Conservation (phyloP, 1,139 yeast species). For the Candida frijolesensis region DNA sequence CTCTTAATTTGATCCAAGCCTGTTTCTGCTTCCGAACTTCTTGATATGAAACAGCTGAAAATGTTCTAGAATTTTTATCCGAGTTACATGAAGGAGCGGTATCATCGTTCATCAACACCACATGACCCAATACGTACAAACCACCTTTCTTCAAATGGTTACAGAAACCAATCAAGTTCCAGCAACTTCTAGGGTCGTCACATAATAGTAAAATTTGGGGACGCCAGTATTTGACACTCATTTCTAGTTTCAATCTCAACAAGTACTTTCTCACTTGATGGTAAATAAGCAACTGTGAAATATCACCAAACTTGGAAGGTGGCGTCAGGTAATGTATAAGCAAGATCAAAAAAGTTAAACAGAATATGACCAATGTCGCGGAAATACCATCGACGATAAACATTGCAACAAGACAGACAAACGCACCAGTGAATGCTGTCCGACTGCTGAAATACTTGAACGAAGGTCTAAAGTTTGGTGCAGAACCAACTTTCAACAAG, state of each 20-base stretch:
- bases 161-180: conserved; percentile 93
- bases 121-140: conserved; percentile 88
- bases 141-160: conserved; percentile 96
- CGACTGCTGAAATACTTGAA: conserved; percentile 81
- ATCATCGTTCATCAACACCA: conserved; percentile 62
- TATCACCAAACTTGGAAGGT: conserved; percentile 97
- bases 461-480: conserved; percentile 95
- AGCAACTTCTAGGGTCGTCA: conserved; percentile 87
- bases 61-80: conserved; percentile 23
- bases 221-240: conserved; percentile 95
- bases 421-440: conserved; percentile 79
- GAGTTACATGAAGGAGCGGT: conserved; percentile 18
- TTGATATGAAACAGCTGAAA: conserved; percentile 43
- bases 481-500: conserved; percentile 81
- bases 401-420: conserved; percentile 79
- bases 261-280: conserved; percentile 94
- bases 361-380: conserved; percentile 73
- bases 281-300: conserved; percentile 88
- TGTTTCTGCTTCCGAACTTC: conserved; percentile 72
- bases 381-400: conserved; percentile 90
- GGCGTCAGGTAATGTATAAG: conserved; percentile 88
- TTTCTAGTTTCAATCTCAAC: conserved; percentile 75
- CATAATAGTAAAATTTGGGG: conserved; percentile 88
- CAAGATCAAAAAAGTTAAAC: conserved; percentile 65
- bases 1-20: conserved; percentile 86